A percentile compares a stretch with the other conserved stretches of the same genome.
phyloP scores from a whole-genome alignment of 169 alveolate genomes.

The Plasmodium sp. region DNA sequence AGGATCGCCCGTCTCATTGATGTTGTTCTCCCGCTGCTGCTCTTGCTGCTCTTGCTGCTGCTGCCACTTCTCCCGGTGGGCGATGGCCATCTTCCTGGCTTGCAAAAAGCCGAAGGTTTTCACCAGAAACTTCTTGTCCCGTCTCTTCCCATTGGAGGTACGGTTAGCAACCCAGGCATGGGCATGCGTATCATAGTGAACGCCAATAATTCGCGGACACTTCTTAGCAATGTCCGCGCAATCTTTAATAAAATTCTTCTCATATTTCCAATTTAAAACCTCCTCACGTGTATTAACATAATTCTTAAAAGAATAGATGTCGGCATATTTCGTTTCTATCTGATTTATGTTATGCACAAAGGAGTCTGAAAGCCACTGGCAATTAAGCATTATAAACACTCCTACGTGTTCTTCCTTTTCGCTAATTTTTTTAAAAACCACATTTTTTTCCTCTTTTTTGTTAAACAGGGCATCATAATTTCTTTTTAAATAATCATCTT shows the following conservation, averaged over 20 bases:
- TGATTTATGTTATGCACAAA: slow-evolving; percentile 45
- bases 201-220: slow-evolving; percentile 61
- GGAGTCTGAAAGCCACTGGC: slow-evolving; percentile 68
- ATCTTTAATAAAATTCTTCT: slow-evolving; percentile 52
- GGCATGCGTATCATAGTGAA: slow-evolving; percentile 67
- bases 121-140: slow-evolving; percentile 56
- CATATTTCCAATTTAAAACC: slow-evolving; percentile 48
- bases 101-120: slow-evolving; percentile 64
- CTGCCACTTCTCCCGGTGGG: slow-evolving; percentile 46
- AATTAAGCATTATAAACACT: slow-evolving; percentile 35
- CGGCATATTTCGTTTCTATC: slow-evolving; percentile 55
- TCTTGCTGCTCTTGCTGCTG: too few species aligned
- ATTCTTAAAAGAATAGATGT: slow-evolving; percentile 52
- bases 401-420: slow-evolving; percentile 68
- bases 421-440: slow-evolving; percentile 20
- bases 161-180: slow-evolving; percentile 74
- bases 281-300: slow-evolving; percentile 45
- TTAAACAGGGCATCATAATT: slow-evolving; percentile 38
- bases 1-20: background rate
- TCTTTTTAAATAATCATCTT: slow-evolving; percentile 50
- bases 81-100: slow-evolving; percentile 74
- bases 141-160: slow-evolving; percentile 23
- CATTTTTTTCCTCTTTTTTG: slow-evolving; percentile 8
- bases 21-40: background rate
- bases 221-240: slow-evolving; percentile 38